Percentiles rank a stretch among this genome's conserved stretches.
These are phyloP conservation scores for Fraxinus floribunda DNA, from an alignment of 305 asterid species.

Conservation along the genomic window DNA sequence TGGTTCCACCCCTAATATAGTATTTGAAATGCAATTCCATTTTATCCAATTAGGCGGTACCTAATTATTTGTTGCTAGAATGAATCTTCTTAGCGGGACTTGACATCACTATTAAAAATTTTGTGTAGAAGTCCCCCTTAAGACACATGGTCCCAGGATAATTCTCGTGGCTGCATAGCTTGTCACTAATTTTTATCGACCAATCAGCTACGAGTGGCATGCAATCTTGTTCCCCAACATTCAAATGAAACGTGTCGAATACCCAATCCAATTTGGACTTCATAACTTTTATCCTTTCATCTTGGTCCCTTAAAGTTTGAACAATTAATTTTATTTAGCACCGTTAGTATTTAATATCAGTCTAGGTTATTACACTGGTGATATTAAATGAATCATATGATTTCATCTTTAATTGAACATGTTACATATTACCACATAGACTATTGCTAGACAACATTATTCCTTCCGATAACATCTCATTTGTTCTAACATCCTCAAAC, in stretches of 20 bases:
- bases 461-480: not conserved
- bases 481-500: not conserved
- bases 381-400: no score
- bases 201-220: conserved; percentile 9
- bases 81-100: not conserved
- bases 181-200: not conserved
- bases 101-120: not conserved
- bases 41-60: not conserved
- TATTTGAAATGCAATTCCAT: not conserved
- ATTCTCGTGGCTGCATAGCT: not conserved
- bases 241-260: conserved; percentile 22
- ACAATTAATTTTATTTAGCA: conserved; percentile 3
- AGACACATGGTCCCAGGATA: not conserved
- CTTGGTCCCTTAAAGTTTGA: conserved; percentile 32
- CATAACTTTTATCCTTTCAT: not conserved
- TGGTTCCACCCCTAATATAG: not conserved
- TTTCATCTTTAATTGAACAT: no score
- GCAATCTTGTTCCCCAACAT: not conserved
- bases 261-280: not conserved
- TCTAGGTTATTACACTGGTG: no score
- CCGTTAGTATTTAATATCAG: no score
- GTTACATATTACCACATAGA: no score
- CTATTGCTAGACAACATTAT: no score
- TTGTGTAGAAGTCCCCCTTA: not conserved
- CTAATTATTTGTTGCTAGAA: not conserved